Evolutionary conservation across 441 rosid species (phyloP).

Genomic region (Gossypium schwendimanii): DNA sequence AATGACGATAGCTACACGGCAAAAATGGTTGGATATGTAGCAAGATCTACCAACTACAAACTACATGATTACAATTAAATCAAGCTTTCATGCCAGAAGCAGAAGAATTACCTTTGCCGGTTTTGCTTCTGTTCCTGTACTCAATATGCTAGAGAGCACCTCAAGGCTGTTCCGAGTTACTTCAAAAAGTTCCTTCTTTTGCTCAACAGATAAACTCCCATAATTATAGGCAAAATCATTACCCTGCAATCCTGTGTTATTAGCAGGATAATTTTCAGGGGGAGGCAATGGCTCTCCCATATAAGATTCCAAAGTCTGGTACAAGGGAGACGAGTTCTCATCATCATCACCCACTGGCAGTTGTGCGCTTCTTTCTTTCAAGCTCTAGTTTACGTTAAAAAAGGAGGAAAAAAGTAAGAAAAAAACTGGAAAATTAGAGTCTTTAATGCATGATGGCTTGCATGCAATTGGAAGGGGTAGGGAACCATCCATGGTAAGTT

Average conservation of each 20-base stretch:
- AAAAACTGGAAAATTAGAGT: background rate
- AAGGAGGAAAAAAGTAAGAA: background rate
- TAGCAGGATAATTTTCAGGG: slow-evolving; percentile 49
- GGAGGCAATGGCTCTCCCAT: slow-evolving; percentile 51
- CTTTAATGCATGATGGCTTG: slow-evolving; percentile 1
- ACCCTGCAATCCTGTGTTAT: slow-evolving; percentile 27
- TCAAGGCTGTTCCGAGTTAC: slow-evolving; percentile 72
- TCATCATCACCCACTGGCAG: slow-evolving; percentile 28
- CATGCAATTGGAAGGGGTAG: background rate
- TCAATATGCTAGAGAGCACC: slow-evolving; percentile 66
- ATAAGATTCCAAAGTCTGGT: slow-evolving; percentile 44
- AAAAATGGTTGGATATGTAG: background rate
- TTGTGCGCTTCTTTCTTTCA: slow-evolving; percentile 34
- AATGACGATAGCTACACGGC: background rate
- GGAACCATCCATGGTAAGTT: slow-evolving; percentile 1
- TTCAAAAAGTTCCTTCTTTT: slow-evolving; percentile 58
- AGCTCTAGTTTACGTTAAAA: slow-evolving; percentile 31
- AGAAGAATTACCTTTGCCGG: slow-evolving; percentile 41
- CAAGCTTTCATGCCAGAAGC: background rate
- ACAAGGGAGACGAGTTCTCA: slow-evolving; percentile 25
- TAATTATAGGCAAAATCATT: slow-evolving; percentile 28
- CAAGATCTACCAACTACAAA: background rate
- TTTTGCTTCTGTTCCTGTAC: slow-evolving; percentile 44
- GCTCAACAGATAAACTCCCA: slow-evolving; percentile 40
- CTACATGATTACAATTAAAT: background rate